These are phyloP conservation scores for Colletotrichum tropicicola DNA, from an alignment of 2,329 filamentous ascomycete genomes.

Conservation along the genomic window DNA sequence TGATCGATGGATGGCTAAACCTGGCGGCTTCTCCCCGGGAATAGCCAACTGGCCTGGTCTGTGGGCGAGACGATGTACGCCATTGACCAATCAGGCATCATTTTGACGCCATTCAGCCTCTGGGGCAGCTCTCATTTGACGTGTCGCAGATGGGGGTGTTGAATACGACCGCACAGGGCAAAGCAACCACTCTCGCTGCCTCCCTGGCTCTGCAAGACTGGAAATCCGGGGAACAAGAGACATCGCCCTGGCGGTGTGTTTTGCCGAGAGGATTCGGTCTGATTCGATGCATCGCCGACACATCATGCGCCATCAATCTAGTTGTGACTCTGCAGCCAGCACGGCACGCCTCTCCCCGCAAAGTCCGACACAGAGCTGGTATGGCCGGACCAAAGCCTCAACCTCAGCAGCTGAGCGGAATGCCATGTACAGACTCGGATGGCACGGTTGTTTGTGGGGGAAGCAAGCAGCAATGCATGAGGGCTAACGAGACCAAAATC, in stretches of 20 bases:
- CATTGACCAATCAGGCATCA: constrained; percentile 15
- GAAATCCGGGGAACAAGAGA: background rate
- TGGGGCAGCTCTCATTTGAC: constrained; percentile 7
- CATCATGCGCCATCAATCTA: background rate
- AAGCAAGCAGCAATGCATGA: constrained; percentile 6
- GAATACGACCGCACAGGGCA: background rate
- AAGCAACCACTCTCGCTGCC: background rate
- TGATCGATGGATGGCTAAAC: background rate
- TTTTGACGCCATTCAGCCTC: background rate
- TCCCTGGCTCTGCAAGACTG: background rate
- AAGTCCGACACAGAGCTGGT: background rate
- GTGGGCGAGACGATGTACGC: background rate
- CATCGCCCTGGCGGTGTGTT: background rate
- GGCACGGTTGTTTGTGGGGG: constrained; percentile 29
- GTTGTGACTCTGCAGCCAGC: background rate
- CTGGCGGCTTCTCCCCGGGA: background rate
- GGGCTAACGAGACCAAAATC: constrained; percentile 18
- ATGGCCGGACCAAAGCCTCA: background rate
- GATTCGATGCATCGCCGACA: background rate
- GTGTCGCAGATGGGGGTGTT: constrained; percentile 5
- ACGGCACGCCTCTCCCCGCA: background rate
- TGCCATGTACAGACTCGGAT: constrained; percentile 10
- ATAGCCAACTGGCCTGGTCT: background rate
- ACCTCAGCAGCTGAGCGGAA: background rate
- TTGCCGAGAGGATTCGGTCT: background rate